Base-by-base conservation (phyloP, 768 basidiomycete species). In the Scleroderma bovista region DNA sequence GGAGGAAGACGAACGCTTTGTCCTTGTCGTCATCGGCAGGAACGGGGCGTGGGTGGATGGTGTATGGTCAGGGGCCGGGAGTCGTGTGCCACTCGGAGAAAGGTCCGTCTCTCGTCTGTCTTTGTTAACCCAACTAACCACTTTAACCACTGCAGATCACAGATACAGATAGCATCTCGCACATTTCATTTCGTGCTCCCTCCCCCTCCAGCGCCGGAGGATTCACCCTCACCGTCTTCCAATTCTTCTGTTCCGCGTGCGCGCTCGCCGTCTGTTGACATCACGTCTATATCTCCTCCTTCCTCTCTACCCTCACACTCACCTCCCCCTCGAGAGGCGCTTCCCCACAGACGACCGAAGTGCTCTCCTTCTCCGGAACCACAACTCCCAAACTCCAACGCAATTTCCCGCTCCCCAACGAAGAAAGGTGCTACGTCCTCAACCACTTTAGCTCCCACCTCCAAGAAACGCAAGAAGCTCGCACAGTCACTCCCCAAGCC, bases 21-120 rank as follows among this genome's bases (percentile, higher is more conserved):
- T 90, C 15, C 79, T 99, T 32, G 83, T 84, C 52, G 94, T 99
- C 33, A 78, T 91, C 33, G 96, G 96, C n/a, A 76, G 96, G 51
- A 98, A 99, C 60, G 96, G 96, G 12, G 93, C 93, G 16, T 97
- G 94, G 88, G 93, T 99, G 5, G 93, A 98, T 56, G 94, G 93
- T 26, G 83, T 89, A n/a, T 99, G 94, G 89, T 84, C 84, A 44
- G 88, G 86, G 11, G 85, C 88, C 56, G 92, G 94, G 15, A 86
- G 87, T 52, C 81, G 84, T 52, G 87, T 93, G n/a, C 80, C 88
- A 26, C 72, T 99, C 19, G 75, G 84, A 33, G 90, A 93, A 65
- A 79, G 90, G 95, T 93, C 51, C 44, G 75, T 67, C 23, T 42
- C 6, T 31, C 12, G 32, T 33, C 23, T 39, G 13, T 37, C 17